These are phyloP conservation scores for Ilyonectria destructans DNA, from an alignment of 2,329 filamentous ascomycete species.

Conservation along the genomic window DNA sequence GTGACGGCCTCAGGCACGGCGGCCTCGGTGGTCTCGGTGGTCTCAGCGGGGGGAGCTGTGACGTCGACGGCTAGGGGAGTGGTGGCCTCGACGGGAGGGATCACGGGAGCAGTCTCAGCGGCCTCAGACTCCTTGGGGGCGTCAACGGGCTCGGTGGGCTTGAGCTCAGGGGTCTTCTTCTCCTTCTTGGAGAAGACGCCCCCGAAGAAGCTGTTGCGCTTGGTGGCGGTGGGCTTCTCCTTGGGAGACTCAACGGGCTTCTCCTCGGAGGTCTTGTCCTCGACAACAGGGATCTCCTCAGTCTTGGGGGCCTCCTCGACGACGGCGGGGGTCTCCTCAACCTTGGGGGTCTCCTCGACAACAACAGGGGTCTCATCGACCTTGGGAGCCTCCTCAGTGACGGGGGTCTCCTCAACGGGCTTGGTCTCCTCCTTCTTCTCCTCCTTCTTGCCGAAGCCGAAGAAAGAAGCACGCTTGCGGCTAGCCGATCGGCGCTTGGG, in stretches of 20 bases:
- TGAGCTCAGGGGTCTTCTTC: conserved; percentile 72
- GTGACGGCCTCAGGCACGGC: conserved; percentile 60
- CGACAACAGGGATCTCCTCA: conserved; percentile 57
- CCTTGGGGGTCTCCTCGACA: conserved; percentile 43
- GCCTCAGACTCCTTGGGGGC: conserved; percentile 64
- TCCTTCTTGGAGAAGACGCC: conserved; percentile 68
- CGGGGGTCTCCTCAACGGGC: conserved; percentile 52
- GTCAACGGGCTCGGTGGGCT: conserved; percentile 58
- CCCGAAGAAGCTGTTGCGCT: conserved; percentile 73
- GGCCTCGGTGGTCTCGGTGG: conserved; percentile 64
- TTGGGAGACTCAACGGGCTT: conserved; percentile 60
- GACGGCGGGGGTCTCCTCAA: conserved; percentile 54
- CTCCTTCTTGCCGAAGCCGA: conserved; percentile 74
- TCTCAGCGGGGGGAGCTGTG: conserved; percentile 61
- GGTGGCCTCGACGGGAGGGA: conserved; percentile 72
- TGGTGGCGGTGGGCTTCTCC: conserved; percentile 63
- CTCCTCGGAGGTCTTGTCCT: conserved; percentile 53
- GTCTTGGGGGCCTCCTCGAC: conserved; percentile 36
- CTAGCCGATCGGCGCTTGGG: conserved; percentile 76
- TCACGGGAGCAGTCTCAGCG: conserved; percentile 71
- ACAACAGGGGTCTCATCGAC: conserved; percentile 43
- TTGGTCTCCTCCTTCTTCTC: conserved; percentile 65
- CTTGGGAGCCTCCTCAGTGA: conserved; percentile 26
- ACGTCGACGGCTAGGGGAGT: conserved; percentile 72
- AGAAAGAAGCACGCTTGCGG: conserved; percentile 78